A percentile compares a stretch with the other conserved stretches of the same genome.
These are phyloP conservation scores for Dysphania ambrosioides DNA, from an alignment of 148 eudicot genomes.

Conservation along the genomic window DNA sequence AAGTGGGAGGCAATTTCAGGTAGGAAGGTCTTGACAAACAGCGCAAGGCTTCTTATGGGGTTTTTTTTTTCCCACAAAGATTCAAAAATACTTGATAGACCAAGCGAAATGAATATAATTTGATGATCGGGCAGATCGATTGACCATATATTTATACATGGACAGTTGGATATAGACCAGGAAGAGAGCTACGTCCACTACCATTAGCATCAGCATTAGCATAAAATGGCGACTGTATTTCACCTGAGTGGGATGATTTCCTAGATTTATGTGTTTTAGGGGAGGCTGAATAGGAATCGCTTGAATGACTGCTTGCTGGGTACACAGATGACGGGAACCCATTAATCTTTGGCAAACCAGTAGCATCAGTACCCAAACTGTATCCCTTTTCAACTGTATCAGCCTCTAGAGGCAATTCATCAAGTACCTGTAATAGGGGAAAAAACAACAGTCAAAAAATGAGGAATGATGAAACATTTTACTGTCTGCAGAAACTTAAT, in stretches of 20 bases:
- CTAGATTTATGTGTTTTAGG: conserved; percentile 59
- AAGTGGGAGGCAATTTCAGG: not conserved
- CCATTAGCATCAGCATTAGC: conserved; percentile 59
- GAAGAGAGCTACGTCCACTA: conserved; percentile 38
- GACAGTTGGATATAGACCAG: conserved; percentile 51
- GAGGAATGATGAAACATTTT: too few relatives aligned
- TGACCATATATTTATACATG: conserved; percentile 22
- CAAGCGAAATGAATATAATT: conserved; percentile 17
- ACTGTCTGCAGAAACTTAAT: conserved; percentile 1
- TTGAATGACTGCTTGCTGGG: conserved; percentile 44
- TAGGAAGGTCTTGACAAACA: conserved; percentile 3
- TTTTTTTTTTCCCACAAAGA: not conserved
- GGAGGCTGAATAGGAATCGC: conserved; percentile 61
- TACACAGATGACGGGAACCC: conserved; percentile 67
- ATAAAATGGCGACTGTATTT: conserved; percentile 59
- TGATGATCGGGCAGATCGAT: not conserved
- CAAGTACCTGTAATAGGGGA: conserved; percentile 48
- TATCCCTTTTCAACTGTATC: conserved; percentile 85
- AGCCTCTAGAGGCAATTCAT: conserved; percentile 89
- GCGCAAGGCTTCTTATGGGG: not conserved
- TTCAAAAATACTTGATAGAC: conserved; percentile 9
- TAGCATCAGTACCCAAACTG: conserved; percentile 61
- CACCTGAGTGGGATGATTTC: conserved; percentile 81
- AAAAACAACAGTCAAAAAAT: not conserved
- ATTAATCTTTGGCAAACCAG: conserved; percentile 79